Evolutionary conservation across 192 early-diverging fungal genomes (phyloP), one percentile per base, ranked within the genome.

Genomic region (Pilobolus umbonatus): DNA sequence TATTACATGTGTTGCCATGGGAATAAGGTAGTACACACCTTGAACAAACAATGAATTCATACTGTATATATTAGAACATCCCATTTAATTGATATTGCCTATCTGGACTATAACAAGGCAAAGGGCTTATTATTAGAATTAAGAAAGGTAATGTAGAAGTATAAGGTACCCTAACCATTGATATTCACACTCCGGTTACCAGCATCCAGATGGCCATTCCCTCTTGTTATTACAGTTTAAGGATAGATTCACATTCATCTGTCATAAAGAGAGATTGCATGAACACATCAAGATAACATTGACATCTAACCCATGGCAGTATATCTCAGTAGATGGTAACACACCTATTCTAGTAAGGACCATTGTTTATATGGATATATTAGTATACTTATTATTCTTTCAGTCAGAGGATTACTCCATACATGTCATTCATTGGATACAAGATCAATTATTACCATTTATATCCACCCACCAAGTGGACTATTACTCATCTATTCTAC

Each of bases 221-320:
- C 48, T 65, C 8, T 30, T 56, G 14, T 43, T 65, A 17, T 24
- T 65, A 6, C 63, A 65, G 26, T 65, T 65, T 43, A 39, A 36
- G 39, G 48, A 65, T 58, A 44, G 63, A 39, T 65, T 47, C 43
- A 65, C 63, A 30, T 65, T 65, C 42, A 42, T 65, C n/a, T 22
- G 45, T 32, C 45, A 65, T 49, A 35, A 19, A 29, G 15, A 26
- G n/a, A 56, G 55, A 14, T 43, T 65, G 35, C 43, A 38, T 14
- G 43, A 65, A 30, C 62, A 48, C 25, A 26, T n/a, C 30, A n/a
- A 54, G 38, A 40, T 28, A 42, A 57, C 57, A 29, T 45, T 58
- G 26, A 24, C 12, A 25, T 46, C 25, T 45, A 25, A 28, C 26
- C 29, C 22, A n/a, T 24, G 17, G 12, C 7, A 29, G 19, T 65